Base-by-base conservation (phyloP, 352 stramenopile genomes). In the Phytophthora sp. region DNA sequence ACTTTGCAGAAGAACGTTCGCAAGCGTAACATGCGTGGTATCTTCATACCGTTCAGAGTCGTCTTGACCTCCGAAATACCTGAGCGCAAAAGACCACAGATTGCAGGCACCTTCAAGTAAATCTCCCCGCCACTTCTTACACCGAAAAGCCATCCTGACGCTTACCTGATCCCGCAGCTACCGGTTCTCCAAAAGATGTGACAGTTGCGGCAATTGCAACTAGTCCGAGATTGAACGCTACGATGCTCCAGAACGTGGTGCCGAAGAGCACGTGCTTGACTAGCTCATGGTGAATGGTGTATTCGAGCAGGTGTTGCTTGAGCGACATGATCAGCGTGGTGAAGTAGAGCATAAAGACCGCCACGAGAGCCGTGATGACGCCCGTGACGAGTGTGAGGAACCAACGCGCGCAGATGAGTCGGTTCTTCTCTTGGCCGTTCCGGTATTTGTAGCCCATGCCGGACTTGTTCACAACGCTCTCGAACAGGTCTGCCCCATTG, bases 21-120 rank as follows among this genome's bases (percentile, higher is more conserved):
- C 51, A 95, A 65, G 1, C 88, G 82, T 30, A 95, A 36, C 68
- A 95, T 74, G 0, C 82, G 83, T 6, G 82, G 86, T 47, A 95
- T 95, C 56, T 95, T 95, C 73, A 95, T 90, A 36, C 86, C 93
- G 63, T 98, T 98, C 11, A 98, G 80, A 57, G 93, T 98, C 13
- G 89, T 94, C 71, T 98, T 98, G 50, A 98, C 86, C 69, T 97
- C 91, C 20, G 91, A 96, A 45, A 98, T 98, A 23, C 93, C 92
- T 89, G 52, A 26, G 9, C 23, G 54, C 12, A 27, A 55, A 21
- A 21, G 1, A 26, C 23, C 13, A 12, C 13, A 57, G 29, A 12
- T 45, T 45, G 9, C n/a, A n/a, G n/a, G n/a, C n/a, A n/a, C n/a
- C n/a, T n/a, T n/a, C n/a, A 49, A 53, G 9, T 71, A 15, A 57